Evolutionary conservation across 2,329 filamentous ascomycete species (phyloP).

Genomic region (Fusarium nelsonii): DNA sequence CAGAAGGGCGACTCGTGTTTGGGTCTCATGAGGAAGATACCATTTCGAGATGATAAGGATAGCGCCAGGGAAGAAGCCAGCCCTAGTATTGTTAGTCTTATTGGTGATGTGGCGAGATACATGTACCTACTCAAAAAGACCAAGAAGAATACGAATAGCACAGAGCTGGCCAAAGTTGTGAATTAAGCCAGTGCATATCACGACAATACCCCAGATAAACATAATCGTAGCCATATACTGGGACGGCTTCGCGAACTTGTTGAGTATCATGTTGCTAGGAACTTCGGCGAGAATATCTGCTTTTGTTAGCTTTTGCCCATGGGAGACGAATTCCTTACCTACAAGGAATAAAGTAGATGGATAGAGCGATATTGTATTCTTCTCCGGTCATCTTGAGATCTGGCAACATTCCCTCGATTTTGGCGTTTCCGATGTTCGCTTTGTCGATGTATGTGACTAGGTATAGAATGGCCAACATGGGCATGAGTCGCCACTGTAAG

Average conservation of each 20-base stretch:
- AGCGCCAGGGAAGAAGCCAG: constrained; percentile 50
- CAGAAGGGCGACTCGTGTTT: constrained; percentile 48
- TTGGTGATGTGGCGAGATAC: rapidly evolving
- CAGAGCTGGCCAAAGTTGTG: constrained; percentile 32
- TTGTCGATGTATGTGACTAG: constrained; percentile 37
- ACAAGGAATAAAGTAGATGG: constrained; percentile 38
- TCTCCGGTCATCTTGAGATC: constrained; percentile 33
- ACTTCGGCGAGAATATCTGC: constrained; percentile 31
- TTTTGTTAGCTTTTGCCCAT: neutral
- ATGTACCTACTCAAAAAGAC: constrained; percentile 24
- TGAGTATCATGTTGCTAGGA: constrained; percentile 38
- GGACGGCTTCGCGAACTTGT: constrained; percentile 34
- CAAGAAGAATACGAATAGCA: constrained; percentile 28
- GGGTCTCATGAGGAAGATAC: constrained; percentile 50
- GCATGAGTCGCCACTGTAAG: constrained; percentile 33
- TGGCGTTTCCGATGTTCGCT: constrained; percentile 38
- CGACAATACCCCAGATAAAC: constrained; percentile 35
- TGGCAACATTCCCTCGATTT: constrained; percentile 32
- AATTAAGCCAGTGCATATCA: constrained; percentile 24
- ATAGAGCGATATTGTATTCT: constrained; percentile 35
- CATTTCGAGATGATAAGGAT: constrained; percentile 49
- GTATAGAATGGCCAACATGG: constrained; percentile 31
- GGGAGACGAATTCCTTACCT: rapidly evolving
- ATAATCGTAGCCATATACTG: constrained; percentile 35
- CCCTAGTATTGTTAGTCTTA: constrained; percentile 5